These are phyloP conservation scores for Fusarium compactum DNA, from an alignment of 2,329 filamentous ascomycete genomes.

Conservation along the genomic window DNA sequence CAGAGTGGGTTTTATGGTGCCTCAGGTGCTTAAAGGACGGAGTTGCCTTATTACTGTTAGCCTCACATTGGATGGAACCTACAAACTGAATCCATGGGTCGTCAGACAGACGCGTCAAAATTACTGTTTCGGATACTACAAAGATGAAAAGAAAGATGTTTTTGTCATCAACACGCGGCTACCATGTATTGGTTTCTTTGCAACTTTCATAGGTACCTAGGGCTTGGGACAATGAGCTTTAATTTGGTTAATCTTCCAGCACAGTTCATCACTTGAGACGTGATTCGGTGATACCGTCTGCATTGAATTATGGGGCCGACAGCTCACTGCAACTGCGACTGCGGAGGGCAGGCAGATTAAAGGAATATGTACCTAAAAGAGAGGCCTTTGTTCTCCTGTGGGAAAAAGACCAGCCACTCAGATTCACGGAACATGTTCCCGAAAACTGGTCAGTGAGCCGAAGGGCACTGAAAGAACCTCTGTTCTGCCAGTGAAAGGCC, in stretches of 20 bases:
- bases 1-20: slow-evolving; percentile 7
- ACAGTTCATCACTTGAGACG: slow-evolving; percentile 1
- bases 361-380: not conserved
- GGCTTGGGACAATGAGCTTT: not conserved
- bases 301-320: slow-evolving; percentile 18
- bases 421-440: slow-evolving; percentile 31
- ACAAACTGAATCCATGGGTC: not conserved
- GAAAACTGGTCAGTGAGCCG: slow-evolving; percentile 33
- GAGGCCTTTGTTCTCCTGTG: slow-evolving; percentile 21
- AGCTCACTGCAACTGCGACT: slow-evolving; percentile 1
- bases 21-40: slow-evolving; percentile 12
- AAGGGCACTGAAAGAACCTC: slow-evolving; percentile 16
- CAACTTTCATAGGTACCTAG: not conserved
- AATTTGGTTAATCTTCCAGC: not conserved
- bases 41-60: not conserved
- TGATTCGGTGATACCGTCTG: slow-evolving; percentile 29
- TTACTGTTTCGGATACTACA: not conserved
- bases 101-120: not conserved
- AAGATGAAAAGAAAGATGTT: not conserved
- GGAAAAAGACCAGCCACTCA: slow-evolving; percentile 33
- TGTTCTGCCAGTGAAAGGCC: slow-evolving; percentile 15
- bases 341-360: slow-evolving; percentile 6
- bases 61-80: not conserved
- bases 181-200: not conserved
- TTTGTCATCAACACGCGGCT: not conserved